phyloP scores from a whole-genome alignment of 2,329 filamentous ascomycete species.

The Huntiella abstrusa region DNA sequence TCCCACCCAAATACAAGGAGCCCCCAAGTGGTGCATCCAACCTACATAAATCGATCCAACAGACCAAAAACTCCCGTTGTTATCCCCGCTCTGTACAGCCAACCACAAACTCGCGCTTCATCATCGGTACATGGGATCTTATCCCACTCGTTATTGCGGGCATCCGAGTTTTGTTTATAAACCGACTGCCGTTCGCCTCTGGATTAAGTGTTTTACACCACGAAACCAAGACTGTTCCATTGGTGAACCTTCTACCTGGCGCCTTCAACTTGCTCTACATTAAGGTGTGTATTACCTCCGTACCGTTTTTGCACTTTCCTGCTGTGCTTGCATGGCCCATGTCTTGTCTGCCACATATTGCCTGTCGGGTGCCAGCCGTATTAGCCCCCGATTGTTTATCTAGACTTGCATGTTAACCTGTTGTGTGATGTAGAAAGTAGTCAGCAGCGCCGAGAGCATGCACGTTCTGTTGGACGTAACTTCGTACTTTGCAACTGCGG shows the following conservation, averaged over 20 bases:
- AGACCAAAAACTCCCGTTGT: not conserved
- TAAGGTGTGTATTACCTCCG: slow-evolving; percentile 1
- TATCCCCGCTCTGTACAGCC: not conserved
- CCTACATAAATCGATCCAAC: not conserved
- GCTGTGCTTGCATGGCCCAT: too few relatives aligned
- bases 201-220: slow-evolving; percentile 12
- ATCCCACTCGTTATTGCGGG: slow-evolving; percentile 1
- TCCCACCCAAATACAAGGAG: not conserved
- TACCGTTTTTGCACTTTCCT: too few relatives aligned
- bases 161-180: slow-evolving; percentile 3
- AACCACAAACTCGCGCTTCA: not conserved
- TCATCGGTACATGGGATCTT: not conserved
- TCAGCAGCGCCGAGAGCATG: slow-evolving; percentile 6
- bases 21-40: not conserved
- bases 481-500: slow-evolving; percentile 9
- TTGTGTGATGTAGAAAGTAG: slow-evolving; percentile 3
- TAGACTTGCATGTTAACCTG: not conserved
- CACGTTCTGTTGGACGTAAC: slow-evolving; percentile 10
- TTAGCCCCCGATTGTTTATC: not conserved
- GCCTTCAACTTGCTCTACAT: slow-evolving; percentile 9
- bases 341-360: too few relatives aligned
- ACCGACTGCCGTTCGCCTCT: not conserved
- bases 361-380: too few relatives aligned
- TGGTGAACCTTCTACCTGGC: slow-evolving; percentile 8
- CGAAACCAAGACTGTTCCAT: slow-evolving; percentile 1